phyloP scores from a whole-genome alignment of 495 filamentous ascomycete genomes.

The Aspergillus mulundensis region DNA sequence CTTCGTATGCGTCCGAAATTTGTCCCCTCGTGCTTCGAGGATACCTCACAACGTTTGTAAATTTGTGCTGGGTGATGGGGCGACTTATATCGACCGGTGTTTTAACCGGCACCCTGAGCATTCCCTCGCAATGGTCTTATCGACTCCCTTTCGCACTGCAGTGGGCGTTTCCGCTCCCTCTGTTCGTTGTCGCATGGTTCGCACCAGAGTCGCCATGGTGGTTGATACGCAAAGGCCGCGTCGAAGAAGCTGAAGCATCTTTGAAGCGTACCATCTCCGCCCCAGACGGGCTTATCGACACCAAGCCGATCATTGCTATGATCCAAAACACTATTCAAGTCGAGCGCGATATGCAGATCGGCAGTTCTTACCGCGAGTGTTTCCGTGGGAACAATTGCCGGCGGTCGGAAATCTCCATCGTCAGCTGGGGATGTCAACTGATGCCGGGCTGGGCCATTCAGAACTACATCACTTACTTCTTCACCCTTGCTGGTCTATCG shows the following conservation, averaged over 20 bases:
- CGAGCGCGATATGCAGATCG: slow-evolving; percentile 62
- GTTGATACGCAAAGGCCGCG: slow-evolving; percentile 68
- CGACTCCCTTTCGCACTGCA: slow-evolving; percentile 68
- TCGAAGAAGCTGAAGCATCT: slow-evolving; percentile 62
- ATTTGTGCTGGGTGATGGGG: slow-evolving; percentile 76
- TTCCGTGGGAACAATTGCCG: slow-evolving; percentile 69
- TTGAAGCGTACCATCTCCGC: slow-evolving; percentile 60
- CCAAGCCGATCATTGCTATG: slow-evolving; percentile 74
- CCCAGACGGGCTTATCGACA: slow-evolving; percentile 55
- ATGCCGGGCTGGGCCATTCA: slow-evolving; percentile 72
- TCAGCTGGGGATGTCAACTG: slow-evolving; percentile 80
- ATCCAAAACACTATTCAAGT: slow-evolving; percentile 76
- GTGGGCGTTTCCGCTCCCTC: slow-evolving; percentile 79
- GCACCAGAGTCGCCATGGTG: slow-evolving; percentile 80
- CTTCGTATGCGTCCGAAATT: slow-evolving; percentile 74
- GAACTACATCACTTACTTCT: slow-evolving; percentile 76
- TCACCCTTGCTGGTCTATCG: slow-evolving; percentile 64
- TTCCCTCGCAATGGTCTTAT: slow-evolving; percentile 60
- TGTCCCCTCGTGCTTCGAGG: slow-evolving; percentile 66
- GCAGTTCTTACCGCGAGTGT: slow-evolving; percentile 35
- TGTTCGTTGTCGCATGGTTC: slow-evolving; percentile 64
- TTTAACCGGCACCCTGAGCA: slow-evolving; percentile 57
- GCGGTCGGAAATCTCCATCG: slow-evolving; percentile 71
- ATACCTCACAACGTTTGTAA: slow-evolving; percentile 75
- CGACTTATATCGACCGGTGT: slow-evolving; percentile 72